Conservation (phyloP, 140 eudicot species). For the Cichorium intybus region DNA sequence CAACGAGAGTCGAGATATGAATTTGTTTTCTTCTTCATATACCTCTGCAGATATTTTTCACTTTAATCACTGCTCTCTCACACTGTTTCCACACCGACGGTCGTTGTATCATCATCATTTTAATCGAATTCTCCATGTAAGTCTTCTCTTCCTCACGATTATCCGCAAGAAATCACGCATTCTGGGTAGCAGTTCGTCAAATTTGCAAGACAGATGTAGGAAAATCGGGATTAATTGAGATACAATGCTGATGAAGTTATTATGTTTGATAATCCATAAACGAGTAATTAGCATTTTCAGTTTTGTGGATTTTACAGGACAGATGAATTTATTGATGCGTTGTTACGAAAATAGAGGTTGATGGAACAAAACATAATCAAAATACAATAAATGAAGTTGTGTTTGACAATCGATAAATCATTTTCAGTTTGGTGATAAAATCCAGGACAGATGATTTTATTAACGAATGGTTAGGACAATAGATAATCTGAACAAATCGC, state of each 20-base stretch:
- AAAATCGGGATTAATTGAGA: neutral
- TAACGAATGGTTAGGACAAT: neutral
- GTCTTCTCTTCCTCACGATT: constrained; percentile 3
- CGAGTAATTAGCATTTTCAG: constrained; percentile 6
- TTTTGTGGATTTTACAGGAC: neutral
- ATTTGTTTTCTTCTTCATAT: constrained; percentile 22
- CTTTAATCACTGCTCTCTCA: constrained; percentile 3
- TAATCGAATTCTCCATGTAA: constrained; percentile 18
- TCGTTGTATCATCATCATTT: neutral
- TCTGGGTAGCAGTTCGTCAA: neutral
- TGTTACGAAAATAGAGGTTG: neutral
- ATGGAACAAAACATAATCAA: neutral
- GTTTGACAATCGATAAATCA: neutral
- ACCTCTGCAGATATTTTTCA: constrained; percentile 1
- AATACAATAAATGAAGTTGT: neutral
- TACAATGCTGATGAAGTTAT: constrained; percentile 11
- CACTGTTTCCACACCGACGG: neutral
- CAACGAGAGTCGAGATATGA: constrained; percentile 16
- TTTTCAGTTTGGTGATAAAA: neutral
- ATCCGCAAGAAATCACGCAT: neutral
- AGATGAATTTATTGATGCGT: neutral
- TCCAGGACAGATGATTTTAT: neutral
- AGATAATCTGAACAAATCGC: neutral
- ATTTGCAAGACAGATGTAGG: neutral
- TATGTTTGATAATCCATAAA: neutral